These are phyloP conservation scores for Carex scoparia DNA, from an alignment of 176 grass and related monocot species.

Conservation along the genomic window DNA sequence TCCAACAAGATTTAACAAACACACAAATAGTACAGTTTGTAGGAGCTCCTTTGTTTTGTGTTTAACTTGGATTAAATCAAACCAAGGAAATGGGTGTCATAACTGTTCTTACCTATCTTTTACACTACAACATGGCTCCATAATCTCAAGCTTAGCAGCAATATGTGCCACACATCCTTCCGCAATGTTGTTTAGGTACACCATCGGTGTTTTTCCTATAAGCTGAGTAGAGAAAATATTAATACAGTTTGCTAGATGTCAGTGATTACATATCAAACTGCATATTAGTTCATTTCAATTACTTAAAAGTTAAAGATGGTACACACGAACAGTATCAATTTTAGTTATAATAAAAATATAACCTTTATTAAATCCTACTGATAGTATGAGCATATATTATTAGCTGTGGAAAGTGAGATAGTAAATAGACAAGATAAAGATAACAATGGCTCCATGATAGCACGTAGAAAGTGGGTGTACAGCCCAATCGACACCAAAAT, in stretches of 20 bases:
- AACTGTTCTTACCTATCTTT: conserved; percentile 62
- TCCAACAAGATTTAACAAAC: background rate
- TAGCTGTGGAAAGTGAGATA: background rate
- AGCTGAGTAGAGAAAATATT: conserved; percentile 45
- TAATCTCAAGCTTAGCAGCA: conserved; percentile 94
- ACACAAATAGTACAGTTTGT: background rate
- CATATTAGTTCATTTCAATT: background rate
- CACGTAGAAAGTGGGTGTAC: background rate
- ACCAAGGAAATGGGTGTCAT: background rate
- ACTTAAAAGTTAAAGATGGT: background rate
- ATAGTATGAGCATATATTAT: background rate
- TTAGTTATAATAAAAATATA: background rate
- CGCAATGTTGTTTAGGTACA: conserved; percentile 84
- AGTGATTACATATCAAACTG: background rate
- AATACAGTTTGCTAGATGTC: background rate
- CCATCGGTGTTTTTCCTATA: conserved; percentile 96
- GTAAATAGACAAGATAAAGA: background rate
- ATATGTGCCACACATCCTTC: conserved; percentile 73
- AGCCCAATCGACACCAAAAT: background rate
- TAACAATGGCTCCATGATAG: background rate
- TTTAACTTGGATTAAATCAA: background rate
- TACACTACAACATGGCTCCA: conserved; percentile 98
- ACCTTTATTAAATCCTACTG: background rate
- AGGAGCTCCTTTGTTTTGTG: background rate
- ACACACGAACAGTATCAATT: background rate